Conservation (phyloP, 495 filamentous ascomycete species). For the Baudoinia panamericana region DNA sequence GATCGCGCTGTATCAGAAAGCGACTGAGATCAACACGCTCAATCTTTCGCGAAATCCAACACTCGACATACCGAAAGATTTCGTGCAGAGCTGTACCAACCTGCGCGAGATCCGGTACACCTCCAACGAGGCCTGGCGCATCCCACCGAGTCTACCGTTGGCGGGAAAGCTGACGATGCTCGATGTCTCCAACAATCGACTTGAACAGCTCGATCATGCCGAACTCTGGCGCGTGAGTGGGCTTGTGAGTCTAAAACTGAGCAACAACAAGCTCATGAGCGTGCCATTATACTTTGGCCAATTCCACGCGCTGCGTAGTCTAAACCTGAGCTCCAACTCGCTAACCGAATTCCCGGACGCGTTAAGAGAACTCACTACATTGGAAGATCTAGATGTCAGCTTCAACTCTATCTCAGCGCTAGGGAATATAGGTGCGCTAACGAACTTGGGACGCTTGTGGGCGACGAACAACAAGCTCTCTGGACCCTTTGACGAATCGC, state of each 20-base stretch:
- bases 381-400: slow-evolving; percentile 91
- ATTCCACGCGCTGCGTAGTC: slow-evolving; percentile 60
- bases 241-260: slow-evolving; percentile 81
- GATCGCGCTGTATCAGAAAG: slow-evolving; percentile 81
- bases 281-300: slow-evolving; percentile 70
- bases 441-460: slow-evolving; percentile 72
- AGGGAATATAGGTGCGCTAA: slow-evolving; percentile 66
- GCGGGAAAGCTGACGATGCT: slow-evolving; percentile 74
- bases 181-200: slow-evolving; percentile 85
- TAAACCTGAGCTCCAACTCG: slow-evolving; percentile 88
- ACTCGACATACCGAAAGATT: slow-evolving; percentile 87
- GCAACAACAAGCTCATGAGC: slow-evolving; percentile 72
- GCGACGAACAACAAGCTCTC: slow-evolving; percentile 86
- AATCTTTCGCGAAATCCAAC: slow-evolving; percentile 87
- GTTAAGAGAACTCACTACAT: slow-evolving; percentile 62
- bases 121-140: slow-evolving; percentile 73
- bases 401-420: slow-evolving; percentile 79
- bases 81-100: slow-evolving; percentile 84
- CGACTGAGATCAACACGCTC: slow-evolving; percentile 82
- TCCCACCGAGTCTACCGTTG: slow-evolving; percentile 74
- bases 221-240: slow-evolving; percentile 55
- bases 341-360: slow-evolving; percentile 73
- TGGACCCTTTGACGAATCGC: slow-evolving; percentile 55
- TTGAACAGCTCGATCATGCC: slow-evolving; percentile 76
- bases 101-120: slow-evolving; percentile 90